Percentiles rank a stretch among this genome's conserved stretches.
These are phyloP conservation scores for Penicillium janthinellum DNA, from an alignment of 2,329 filamentous ascomycete genomes.

Conservation along the genomic window DNA sequence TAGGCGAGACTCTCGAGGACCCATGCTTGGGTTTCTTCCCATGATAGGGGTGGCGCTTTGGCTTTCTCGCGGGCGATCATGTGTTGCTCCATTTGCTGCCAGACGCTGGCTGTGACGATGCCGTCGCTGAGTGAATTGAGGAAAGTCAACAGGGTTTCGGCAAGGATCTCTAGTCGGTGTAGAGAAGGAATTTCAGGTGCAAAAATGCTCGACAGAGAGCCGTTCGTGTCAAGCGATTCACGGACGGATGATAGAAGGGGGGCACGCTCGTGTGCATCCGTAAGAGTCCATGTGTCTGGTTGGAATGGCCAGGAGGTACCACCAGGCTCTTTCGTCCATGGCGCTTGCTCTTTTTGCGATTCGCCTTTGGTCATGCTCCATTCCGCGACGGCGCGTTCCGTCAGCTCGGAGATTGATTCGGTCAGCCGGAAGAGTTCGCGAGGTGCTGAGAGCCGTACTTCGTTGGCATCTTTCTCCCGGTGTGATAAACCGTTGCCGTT, in stretches of 20 bases:
- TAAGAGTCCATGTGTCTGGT: conserved; percentile 51
- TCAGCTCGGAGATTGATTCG: conserved; percentile 69
- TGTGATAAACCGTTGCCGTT: conserved; percentile 29
- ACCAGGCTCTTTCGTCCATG: conserved; percentile 55
- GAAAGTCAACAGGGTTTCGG: conserved; percentile 73
- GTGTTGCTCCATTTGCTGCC: conserved; percentile 67
- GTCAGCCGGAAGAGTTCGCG: conserved; percentile 88
- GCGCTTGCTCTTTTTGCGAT: conserved; percentile 35
- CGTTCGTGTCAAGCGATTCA: conserved; percentile 73
- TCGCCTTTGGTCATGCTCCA: conserved; percentile 60
- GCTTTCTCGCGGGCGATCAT: conserved; percentile 53
- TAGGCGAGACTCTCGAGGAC: conserved; percentile 74
- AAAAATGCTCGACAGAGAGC: conserved; percentile 63
- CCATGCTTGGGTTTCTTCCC: conserved; percentile 60
- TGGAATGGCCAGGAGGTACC: conserved; percentile 62
- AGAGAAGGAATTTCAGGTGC: conserved; percentile 63
- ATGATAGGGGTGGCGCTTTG: conserved; percentile 49
- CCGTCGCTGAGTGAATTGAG: conserved; percentile 75
- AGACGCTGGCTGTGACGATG: conserved; percentile 70
- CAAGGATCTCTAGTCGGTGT: conserved; percentile 72
- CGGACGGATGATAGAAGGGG: conserved; percentile 49
- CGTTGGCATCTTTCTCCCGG: conserved; percentile 40
- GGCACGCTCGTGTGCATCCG: conserved; percentile 44
- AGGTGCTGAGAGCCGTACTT: conserved; percentile 72
- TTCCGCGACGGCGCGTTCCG: conserved; percentile 61